Percentiles rank a stretch among this genome's conserved stretches.
Evolutionary conservation across 2,329 filamentous ascomycete genomes (phyloP).

Genomic region (Calonectria naviculata): DNA sequence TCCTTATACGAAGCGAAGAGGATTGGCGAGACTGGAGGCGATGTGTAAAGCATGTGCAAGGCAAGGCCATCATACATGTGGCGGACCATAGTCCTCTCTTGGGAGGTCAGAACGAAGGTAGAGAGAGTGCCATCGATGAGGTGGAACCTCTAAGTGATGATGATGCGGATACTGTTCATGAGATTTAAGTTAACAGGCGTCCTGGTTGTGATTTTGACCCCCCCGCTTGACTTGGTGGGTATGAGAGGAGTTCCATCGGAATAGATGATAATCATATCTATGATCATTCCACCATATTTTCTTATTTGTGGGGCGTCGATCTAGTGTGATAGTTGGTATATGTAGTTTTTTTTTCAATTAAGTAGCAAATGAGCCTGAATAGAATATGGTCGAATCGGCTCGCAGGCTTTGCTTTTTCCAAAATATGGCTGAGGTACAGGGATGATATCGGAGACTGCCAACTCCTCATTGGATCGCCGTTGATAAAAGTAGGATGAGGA

Average conservation of each 20-base stretch:
- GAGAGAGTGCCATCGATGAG: conserved; percentile 84
- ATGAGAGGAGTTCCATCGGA: conserved; percentile 28
- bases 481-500: too few species aligned
- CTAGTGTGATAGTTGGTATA: background rate
- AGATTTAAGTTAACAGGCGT: conserved; percentile 33
- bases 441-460: too few species aligned
- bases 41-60: conserved; percentile 78
- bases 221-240: conserved; percentile 11
- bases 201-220: conserved; percentile 24
- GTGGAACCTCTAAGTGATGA: conserved; percentile 90
- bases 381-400: background rate
- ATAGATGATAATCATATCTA: conserved; percentile 32
- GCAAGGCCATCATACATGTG: conserved; percentile 88
- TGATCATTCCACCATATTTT: background rate
- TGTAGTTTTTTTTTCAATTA: background rate
- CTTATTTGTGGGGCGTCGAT: background rate
- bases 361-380: background rate
- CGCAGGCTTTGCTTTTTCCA: background rate
- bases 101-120: conserved; percentile 64
- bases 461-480: too few species aligned
- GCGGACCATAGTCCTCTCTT: conserved; percentile 74
- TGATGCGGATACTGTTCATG: conserved; percentile 57
- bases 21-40: conserved; percentile 89
- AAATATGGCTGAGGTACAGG: too few species aligned
- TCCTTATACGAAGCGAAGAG: conserved; percentile 82